A percentile compares a stretch with the other conserved stretches of the same genome.
These are phyloP conservation scores for Wallacemonas sp. DNA, from an alignment of 208 protist genomes.

Conservation along the genomic window DNA sequence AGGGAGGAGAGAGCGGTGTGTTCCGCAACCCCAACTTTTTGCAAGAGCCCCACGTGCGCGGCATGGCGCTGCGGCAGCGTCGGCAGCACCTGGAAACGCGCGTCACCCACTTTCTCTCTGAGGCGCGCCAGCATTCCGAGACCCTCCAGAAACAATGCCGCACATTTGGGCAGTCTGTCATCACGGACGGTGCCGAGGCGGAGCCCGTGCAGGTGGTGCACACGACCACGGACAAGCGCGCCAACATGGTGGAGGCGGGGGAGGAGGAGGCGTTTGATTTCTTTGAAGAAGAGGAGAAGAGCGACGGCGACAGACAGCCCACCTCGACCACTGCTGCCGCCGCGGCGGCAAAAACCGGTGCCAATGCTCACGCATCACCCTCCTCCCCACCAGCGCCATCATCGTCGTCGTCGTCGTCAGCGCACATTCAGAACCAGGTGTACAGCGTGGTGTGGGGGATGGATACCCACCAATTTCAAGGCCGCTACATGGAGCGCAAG, in stretches of 20 bases:
- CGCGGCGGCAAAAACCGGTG: too few species aligned
- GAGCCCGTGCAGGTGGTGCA: too few species aligned
- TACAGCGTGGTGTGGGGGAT: conserved; percentile 4
- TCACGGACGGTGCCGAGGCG: too few species aligned
- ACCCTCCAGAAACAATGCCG: conserved; percentile 8
- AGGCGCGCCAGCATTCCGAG: conserved; percentile 20
- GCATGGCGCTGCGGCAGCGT: conserved; percentile 41
- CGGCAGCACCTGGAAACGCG: conserved; percentile 24
- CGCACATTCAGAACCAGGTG: conserved; percentile 6
- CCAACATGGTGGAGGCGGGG: neutral
- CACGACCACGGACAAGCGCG: too few species aligned
- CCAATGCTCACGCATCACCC: too few species aligned
- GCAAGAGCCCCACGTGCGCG: conserved; percentile 25
- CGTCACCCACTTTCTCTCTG: conserved; percentile 27
- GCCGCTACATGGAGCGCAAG: conserved; percentile 10
- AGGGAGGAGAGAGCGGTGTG: conserved; percentile 18
- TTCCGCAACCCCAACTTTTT: conserved; percentile 42
- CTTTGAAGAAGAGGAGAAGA: conserved; percentile 10
- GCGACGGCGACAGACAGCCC: neutral
- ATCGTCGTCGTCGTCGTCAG: too few species aligned
- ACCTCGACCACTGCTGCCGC: too few species aligned
- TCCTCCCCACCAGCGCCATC: too few species aligned
- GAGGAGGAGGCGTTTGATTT: conserved; percentile 18
- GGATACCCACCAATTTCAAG: neutral
- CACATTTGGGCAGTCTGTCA: too few species aligned